Base-by-base conservation (phyloP, 345 rosid species). In the Linum lewisii region DNA sequence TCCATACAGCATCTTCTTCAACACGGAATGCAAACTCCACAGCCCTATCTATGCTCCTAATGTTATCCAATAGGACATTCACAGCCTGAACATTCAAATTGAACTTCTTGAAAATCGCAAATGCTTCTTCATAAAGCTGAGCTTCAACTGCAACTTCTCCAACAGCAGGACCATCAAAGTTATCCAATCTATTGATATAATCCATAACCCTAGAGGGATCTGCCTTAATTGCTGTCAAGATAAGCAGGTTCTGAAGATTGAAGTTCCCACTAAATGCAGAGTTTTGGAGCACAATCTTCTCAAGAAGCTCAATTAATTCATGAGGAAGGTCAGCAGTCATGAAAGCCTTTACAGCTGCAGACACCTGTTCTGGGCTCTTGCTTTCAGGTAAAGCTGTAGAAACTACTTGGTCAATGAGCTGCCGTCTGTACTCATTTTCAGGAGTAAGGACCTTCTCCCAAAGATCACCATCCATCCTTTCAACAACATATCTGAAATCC, bases 141-240 rank as follows among this genome's bases (percentile, higher is more conserved):
- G 90, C 96, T 77, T 94, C 95, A 51, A 87, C 90, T 19, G 99
- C 97, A 66, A 89, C 88, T 69, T 87, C 96, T 63, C 99, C 99
- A 71, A 94, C 90, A 34, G 92, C 92, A 67, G 99, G 96, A 54
- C 99, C 97, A 79, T 94, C 99, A 73, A 94, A 94, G 72, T 90
- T 94, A 71, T 90, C 97, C 32, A 90, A 79, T 75, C 99, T 82
- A 65, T 90, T 90, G 32, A 94, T 73, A 65, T 94, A 94, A 75
- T 90, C 99, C 99, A 94, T 90, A 38, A 87, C 97, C 75, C 97
- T 80, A 49, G 96, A 84, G 23, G 99, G 82, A 77, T 94, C 97
- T 23, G 99, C 97, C 76, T 90, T 90, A 29, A 94, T 86, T 42
- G 97, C 96, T 24, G 97, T 94, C 79, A 90, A 78, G 63, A 94